A percentile compares a stretch with the other conserved stretches of the same genome.
Conservation (phyloP, 129 eudicot genomes). For the Centella asiatica region DNA sequence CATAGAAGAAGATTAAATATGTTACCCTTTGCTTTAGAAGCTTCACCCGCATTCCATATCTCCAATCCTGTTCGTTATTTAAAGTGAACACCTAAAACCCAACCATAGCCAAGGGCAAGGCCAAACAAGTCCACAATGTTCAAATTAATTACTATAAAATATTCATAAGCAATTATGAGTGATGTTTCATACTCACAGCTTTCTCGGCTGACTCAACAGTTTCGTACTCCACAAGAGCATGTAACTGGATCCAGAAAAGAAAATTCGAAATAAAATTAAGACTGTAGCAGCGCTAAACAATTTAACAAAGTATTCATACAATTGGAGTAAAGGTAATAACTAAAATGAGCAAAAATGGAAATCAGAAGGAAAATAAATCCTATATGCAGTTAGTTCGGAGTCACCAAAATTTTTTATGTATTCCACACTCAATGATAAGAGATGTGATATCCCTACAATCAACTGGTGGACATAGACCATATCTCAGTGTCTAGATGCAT, state of each 20-base stretch:
- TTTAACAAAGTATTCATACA: too few species aligned
- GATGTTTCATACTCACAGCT: constrained; percentile 58
- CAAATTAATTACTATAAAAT: neutral
- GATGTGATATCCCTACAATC: too few species aligned
- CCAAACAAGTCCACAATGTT: neutral
- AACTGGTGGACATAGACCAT: neutral
- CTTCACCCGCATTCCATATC: constrained; percentile 90
- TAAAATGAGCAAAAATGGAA: neutral
- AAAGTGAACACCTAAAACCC: constrained; percentile 62
- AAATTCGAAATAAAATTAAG: neutral
- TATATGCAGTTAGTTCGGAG: neutral
- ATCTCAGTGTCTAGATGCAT: neutral
- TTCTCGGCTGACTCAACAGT: constrained; percentile 88
- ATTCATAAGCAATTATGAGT: neutral
- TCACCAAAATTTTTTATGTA: neutral
- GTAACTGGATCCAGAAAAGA: constrained; percentile 44
- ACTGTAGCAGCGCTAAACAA: too few species aligned
- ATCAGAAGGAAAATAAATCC: neutral
- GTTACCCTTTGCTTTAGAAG: constrained; percentile 71
- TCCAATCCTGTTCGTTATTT: constrained; percentile 92
- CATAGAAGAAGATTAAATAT: neutral
- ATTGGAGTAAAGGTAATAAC: neutral
- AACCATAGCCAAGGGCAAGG: neutral
- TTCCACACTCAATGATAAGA: too few species aligned
- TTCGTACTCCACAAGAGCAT: constrained; percentile 82